phyloP scores from a whole-genome alignment of 192 early-diverging fungal genomes.

The Coemansia sp. region DNA sequence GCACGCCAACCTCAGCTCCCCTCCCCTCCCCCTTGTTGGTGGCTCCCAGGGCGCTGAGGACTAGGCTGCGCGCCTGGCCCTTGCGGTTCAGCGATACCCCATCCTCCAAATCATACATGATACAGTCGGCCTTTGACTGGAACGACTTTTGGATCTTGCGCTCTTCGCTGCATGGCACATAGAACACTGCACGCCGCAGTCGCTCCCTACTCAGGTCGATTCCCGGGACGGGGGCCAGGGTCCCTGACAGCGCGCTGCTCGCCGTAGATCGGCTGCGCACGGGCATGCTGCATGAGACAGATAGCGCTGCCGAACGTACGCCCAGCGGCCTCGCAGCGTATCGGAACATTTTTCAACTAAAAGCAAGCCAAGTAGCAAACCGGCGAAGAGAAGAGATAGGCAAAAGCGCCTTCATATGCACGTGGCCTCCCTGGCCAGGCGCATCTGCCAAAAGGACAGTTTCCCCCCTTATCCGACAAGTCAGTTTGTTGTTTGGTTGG shows the following conservation, averaged over 20 bases:
- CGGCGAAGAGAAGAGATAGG: not conserved
- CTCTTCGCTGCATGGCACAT: conserved; percentile 82
- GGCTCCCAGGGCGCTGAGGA: conserved; percentile 62
- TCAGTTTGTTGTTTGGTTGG: too few relatives aligned
- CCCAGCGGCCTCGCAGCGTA: not conserved
- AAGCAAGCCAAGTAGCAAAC: too few relatives aligned
- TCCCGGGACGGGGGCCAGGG: conserved; percentile 23
- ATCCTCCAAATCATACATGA: conserved; percentile 93
- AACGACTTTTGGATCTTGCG: conserved; percentile 79
- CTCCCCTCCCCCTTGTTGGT: not conserved
- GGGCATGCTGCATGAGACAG: too few relatives aligned
- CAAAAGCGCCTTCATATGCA: too few relatives aligned
- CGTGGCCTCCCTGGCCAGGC: too few relatives aligned
- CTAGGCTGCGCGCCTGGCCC: conserved; percentile 64
- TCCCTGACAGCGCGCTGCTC: not conserved
- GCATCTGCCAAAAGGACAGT: too few relatives aligned
- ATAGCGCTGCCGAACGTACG: too few relatives aligned
- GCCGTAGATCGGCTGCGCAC: not conserved
- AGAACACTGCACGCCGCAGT: conserved; percentile 39
- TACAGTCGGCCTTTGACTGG: conserved; percentile 62
- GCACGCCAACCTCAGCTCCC: conserved; percentile 69
- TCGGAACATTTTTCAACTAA: too few relatives aligned
- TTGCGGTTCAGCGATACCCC: conserved; percentile 80
- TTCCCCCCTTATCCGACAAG: too few relatives aligned
- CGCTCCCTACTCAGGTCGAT: conserved; percentile 12